Percentiles rank a stretch among this genome's conserved stretches.
Conservation (phyloP, 2,329 filamentous ascomycete species). For the Endothia cerciana region DNA sequence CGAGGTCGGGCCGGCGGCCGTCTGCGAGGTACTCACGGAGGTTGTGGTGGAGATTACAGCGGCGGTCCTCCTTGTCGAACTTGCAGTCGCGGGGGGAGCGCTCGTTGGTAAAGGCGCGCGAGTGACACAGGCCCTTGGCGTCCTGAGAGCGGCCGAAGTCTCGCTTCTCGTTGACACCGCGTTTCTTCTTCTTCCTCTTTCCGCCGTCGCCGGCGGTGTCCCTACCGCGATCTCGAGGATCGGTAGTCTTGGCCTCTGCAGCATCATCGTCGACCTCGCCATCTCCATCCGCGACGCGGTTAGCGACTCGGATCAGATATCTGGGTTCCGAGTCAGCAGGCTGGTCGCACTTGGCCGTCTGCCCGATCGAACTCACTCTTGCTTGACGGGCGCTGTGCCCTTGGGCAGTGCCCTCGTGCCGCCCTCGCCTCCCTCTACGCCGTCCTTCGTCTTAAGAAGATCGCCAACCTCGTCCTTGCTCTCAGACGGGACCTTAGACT, state of each 20-base stretch:
- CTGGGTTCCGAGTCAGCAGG: slow-evolving; percentile 37
- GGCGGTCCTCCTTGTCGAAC: slow-evolving; percentile 80
- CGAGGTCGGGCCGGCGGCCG: slow-evolving; percentile 79
- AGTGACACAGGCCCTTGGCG: slow-evolving; percentile 76
- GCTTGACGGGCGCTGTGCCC: slow-evolving; percentile 66
- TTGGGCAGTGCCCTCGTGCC: slow-evolving; percentile 16
- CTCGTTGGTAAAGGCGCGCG: slow-evolving; percentile 71
- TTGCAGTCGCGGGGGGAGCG: slow-evolving; percentile 79
- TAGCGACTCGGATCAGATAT: slow-evolving; percentile 46
- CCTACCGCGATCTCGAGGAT: slow-evolving; percentile 33
- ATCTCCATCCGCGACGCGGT: slow-evolving; percentile 32
- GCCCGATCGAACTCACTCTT: slow-evolving; percentile 58
- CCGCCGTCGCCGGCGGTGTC: slow-evolving; percentile 37
- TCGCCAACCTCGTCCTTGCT: slow-evolving; percentile 28
- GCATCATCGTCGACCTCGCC: slow-evolving; percentile 51
- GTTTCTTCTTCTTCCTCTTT: slow-evolving; percentile 52
- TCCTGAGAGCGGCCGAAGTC: slow-evolving; percentile 82
- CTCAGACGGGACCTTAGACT: not conserved
- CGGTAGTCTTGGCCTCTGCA: slow-evolving; percentile 48
- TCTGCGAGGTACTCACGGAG: slow-evolving; percentile 82
- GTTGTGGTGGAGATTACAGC: slow-evolving; percentile 82
- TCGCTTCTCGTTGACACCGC: slow-evolving; percentile 82
- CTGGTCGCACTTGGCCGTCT: not conserved
- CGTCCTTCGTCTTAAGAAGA: too few relatives aligned
- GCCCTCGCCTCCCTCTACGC: slow-evolving; percentile 53